phyloP scores from a whole-genome alignment of 306 rosid genomes.

The Ceratonia siliqua region DNA sequence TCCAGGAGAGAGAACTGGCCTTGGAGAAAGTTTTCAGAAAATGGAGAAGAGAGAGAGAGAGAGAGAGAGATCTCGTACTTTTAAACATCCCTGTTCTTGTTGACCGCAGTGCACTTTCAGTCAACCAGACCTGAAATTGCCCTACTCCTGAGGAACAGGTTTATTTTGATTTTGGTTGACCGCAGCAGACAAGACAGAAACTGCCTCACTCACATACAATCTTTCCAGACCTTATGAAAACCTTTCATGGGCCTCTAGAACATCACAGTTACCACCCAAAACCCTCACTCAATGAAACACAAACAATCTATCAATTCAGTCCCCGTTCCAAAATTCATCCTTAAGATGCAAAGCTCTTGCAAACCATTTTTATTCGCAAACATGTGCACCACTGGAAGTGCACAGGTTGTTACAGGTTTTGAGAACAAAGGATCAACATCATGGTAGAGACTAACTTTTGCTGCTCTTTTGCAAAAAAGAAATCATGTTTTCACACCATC shows the following conservation, averaged over 20 bases:
- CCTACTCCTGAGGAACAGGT: neutral
- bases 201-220: neutral
- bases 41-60: neutral
- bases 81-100: too few relatives aligned
- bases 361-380: neutral
- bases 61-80: neutral
- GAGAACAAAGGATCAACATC: neutral
- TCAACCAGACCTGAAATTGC: neutral
- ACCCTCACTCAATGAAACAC: neutral
- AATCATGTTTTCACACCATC: too few relatives aligned
- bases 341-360: neutral
- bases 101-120: neutral
- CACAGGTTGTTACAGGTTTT: neutral
- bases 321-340: neutral
- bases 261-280: neutral
- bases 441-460: neutral
- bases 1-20: neutral
- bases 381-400: neutral
- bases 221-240: neutral
- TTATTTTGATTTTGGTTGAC: neutral
- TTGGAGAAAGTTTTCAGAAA: too few relatives aligned
- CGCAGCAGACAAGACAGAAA: neutral
- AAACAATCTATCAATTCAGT: neutral
- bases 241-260: neutral
- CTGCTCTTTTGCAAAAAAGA: too few relatives aligned